Evolutionary conservation across 139 green algal species (phyloP), one percentile per base, ranked within the genome.

Genomic region (Asterochloris sp.): DNA sequence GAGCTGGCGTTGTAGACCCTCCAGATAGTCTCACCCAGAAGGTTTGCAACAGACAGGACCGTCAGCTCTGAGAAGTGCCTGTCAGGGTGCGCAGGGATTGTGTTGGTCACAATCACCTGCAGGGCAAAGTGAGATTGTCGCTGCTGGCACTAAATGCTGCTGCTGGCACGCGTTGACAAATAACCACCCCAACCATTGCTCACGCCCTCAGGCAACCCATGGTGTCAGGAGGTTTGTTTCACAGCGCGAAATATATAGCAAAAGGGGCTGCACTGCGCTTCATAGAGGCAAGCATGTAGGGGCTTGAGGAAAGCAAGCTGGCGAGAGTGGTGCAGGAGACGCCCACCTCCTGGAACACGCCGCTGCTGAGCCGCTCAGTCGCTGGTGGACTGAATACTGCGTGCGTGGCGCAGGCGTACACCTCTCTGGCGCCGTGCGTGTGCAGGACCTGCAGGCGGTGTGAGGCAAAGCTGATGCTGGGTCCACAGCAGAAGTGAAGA

Each of bases 11-110:
- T 98, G 91, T 99, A 97, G 13, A 99, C 94, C 16, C 97, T 93
- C 97, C 97, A 99, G 83, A 99, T 98, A 62, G 97, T 97, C 86
- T 99, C 97, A 0, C 97, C 97, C 60, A 99, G 85, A 82, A 99
- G 86, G 89, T 98, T 99, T 62, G 96, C 96, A 61, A 99, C 96
- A 29, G 83, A 94, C 21, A 99, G 86, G 47, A 99, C 94, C 54
- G 97, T 99, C n/a, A 99, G 91, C 90, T 97, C 92, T 27, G 94
- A 93, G 88, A 99, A 99, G 63, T 94, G 83, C 62, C 94, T 87
- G 74, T 95, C 93, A 6, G 74, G 74, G 0, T 86, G 16, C 17
- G 97, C 83, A 9, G 96, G 94, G 83, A 99, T 99, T 78, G 95
- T 98, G 92, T 99, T 99, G 68, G 97, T 98, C 13, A 99, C 96